Percentiles rank a stretch among this genome's conserved stretches.
phyloP scores from a whole-genome alignment of 176 grass and related monocot species.

The Hsuehochloa calcarea region DNA sequence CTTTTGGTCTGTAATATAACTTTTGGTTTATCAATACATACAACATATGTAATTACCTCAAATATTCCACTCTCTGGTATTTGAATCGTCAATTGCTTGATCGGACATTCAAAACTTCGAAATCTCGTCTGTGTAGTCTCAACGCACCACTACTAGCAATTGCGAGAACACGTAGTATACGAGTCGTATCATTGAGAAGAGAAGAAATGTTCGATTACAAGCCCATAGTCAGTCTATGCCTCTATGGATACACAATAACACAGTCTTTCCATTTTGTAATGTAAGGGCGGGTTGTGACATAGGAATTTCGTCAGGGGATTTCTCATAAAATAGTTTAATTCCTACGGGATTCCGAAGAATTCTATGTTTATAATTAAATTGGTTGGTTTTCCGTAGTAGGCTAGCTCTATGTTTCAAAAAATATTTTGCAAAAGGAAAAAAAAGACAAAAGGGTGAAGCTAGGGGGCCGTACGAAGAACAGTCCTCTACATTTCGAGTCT shows the following conservation, averaged over 20 bases:
- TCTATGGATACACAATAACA: neutral
- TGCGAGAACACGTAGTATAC: neutral
- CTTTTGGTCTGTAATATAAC: too few species aligned
- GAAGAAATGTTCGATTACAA: neutral
- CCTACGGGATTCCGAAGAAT: neutral
- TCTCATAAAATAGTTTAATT: neutral
- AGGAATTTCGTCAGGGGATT: neutral
- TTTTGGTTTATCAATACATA: too few species aligned
- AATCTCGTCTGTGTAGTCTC: too few species aligned
- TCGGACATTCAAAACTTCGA: neutral
- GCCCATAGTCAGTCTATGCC: neutral
- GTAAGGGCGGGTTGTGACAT: neutral
- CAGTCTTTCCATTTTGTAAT: neutral
- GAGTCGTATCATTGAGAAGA: neutral
- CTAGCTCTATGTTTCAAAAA: neutral
- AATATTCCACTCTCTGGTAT: too few species aligned
- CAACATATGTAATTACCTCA: too few species aligned
- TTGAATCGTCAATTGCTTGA: neutral
- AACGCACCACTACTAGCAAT: neutral
- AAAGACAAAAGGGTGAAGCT: neutral
- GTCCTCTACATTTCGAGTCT: slow-evolving; percentile 13
- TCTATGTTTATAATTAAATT: neutral
- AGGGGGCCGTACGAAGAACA: slow-evolving; percentile 23
- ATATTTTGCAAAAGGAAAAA: neutral
- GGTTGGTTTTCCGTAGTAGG: neutral